These are phyloP conservation scores for Hemileccinum impolitum DNA, from an alignment of 768 basidiomycete species.

Conservation along the genomic window DNA sequence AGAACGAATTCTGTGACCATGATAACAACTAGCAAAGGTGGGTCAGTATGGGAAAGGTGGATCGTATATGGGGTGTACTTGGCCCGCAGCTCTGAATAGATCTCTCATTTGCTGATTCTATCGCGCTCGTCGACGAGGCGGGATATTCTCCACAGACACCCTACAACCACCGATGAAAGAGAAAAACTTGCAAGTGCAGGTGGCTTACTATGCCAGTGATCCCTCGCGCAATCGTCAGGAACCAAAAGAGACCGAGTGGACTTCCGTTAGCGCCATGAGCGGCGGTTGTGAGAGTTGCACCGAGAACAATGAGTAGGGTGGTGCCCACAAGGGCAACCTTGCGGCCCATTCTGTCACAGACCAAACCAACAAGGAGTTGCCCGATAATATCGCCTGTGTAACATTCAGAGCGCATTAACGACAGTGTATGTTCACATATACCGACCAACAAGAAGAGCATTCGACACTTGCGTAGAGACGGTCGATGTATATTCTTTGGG, in stretches of 20 bases:
- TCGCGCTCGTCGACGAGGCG: conserved; percentile 63
- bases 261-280: conserved; percentile 60
- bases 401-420: conserved; percentile 3
- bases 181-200: not conserved
- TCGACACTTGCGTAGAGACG: conserved; percentile 67
- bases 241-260: conserved; percentile 65
- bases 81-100: conserved; percentile 58
- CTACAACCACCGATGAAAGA: conserved; percentile 26
- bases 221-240: conserved; percentile 69
- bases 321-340: conserved; percentile 69
- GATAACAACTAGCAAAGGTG: conserved; percentile 55
- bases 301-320: conserved; percentile 64
- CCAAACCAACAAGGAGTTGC: conserved; percentile 57
- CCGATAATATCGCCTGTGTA: conserved; percentile 60
- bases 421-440: conserved; percentile 2
- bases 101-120: conserved; percentile 71
- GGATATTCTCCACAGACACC: conserved; percentile 81
- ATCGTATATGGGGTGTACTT: conserved; percentile 29
- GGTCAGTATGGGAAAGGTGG: not conserved
- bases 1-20: conserved; percentile 74
- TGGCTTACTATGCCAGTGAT: conserved; percentile 58
- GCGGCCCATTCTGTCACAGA: conserved; percentile 68
- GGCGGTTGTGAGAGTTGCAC: conserved; percentile 65
- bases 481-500: conserved; percentile 54
- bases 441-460: conserved; percentile 65